These are phyloP conservation scores for Pichia cabralensis DNA, from an alignment of 805 yeast species.

Conservation along the genomic window DNA sequence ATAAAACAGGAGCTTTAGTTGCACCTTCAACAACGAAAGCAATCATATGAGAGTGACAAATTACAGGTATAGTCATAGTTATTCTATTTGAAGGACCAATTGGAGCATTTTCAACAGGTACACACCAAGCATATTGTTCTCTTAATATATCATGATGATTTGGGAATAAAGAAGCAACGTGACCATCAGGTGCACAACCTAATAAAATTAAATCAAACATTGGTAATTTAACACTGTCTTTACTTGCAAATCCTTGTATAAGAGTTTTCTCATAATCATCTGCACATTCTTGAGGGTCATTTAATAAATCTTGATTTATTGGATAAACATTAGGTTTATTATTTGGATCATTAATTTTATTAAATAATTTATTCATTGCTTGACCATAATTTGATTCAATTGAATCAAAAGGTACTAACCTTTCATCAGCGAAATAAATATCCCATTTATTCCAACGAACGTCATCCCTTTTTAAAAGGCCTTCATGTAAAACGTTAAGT, in stretches of 20 bases:
- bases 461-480: conserved; percentile 57
- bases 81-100: conserved; percentile 78
- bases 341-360: conserved; percentile 42
- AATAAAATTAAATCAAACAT: conserved; percentile 83
- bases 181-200: conserved; percentile 99
- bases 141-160: conserved; percentile 81
- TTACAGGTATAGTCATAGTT: conserved; percentile 87
- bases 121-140: conserved; percentile 91
- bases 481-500: conserved; percentile 77
- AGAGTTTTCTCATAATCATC: conserved; percentile 83
- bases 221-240: conserved; percentile 92
- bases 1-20: conserved; percentile 85
- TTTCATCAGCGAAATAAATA: conserved; percentile 91
- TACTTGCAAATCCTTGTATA: conserved; percentile 86
- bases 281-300: conserved; percentile 87
- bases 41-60: conserved; percentile 85
- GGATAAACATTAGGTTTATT: conserved; percentile 67
- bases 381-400: conserved; percentile 85
- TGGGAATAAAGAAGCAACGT: conserved; percentile 93
- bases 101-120: conserved; percentile 88
- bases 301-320: conserved; percentile 65
- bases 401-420: conserved; percentile 80
- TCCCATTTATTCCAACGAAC: conserved; percentile 94
- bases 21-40: conserved; percentile 95
- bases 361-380: conserved; percentile 75